Percentiles rank a stretch among this genome's conserved stretches.
phyloP scores from a whole-genome alignment of 768 basidiomycete species.

The Auriculariales sp. region DNA sequence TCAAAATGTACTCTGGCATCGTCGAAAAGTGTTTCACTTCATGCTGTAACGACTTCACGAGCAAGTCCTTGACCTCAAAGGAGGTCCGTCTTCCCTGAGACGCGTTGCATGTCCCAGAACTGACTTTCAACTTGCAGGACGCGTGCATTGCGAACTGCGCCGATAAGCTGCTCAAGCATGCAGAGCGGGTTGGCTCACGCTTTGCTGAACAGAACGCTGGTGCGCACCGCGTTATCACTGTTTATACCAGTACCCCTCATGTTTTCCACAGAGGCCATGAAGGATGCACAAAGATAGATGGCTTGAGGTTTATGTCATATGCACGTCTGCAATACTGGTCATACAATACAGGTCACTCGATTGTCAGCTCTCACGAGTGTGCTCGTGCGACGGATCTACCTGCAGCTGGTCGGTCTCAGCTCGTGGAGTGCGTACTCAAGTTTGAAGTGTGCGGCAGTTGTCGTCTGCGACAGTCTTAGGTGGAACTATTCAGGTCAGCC shows the following conservation, averaged over 20 bases:
- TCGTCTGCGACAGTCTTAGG: too few relatives aligned
- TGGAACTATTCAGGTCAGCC: too few relatives aligned
- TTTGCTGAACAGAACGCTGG: slow-evolving; percentile 90
- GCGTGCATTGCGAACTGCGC: slow-evolving; percentile 86
- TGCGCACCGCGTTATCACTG: slow-evolving; percentile 22
- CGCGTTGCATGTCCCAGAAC: not conserved
- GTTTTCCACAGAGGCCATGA: slow-evolving; percentile 24
- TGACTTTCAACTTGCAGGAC: slow-evolving; percentile 35
- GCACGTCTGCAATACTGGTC: too few relatives aligned
- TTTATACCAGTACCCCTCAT: not conserved
- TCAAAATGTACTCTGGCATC: slow-evolving; percentile 85
- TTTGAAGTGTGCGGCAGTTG: too few relatives aligned
- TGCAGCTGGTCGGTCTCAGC: too few relatives aligned
- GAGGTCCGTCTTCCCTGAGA: slow-evolving; percentile 39
- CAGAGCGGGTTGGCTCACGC: slow-evolving; percentile 80
- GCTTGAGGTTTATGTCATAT: too few relatives aligned
- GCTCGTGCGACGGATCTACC: too few relatives aligned
- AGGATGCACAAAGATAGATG: slow-evolving; percentile 23
- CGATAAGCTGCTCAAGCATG: slow-evolving; percentile 96
- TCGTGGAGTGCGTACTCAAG: too few relatives aligned
- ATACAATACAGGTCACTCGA: too few relatives aligned
- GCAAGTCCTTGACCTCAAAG: slow-evolving; percentile 83
- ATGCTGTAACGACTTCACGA: slow-evolving; percentile 94
- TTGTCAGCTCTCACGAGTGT: too few relatives aligned
- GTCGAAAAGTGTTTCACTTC: slow-evolving; percentile 93